Conservation (phyloP, 1,284 basidiomycete species). For the Xanthoconium separans region DNA sequence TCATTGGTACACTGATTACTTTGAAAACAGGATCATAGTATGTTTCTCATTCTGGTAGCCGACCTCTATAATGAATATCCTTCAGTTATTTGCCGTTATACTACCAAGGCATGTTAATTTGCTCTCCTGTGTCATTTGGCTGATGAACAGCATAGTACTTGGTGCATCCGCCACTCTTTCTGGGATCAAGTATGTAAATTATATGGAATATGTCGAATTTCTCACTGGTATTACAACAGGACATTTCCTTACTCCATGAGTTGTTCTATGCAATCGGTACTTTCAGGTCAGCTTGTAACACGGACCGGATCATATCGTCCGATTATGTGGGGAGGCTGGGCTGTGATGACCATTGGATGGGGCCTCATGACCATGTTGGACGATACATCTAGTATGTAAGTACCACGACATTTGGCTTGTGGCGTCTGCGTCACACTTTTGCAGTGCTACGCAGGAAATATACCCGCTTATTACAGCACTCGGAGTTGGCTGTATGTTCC, state of each 20-base stretch:
- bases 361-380: constrained; percentile 39
- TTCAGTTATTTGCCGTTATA: constrained; percentile 32
- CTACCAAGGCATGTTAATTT: constrained; percentile 24
- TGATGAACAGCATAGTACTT: constrained; percentile 33
- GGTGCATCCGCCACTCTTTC: constrained; percentile 44
- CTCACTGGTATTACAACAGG: constrained; percentile 12
- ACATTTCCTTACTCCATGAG: constrained; percentile 46
- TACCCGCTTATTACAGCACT: constrained; percentile 35
- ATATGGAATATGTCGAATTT: neutral
- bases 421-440: neutral
- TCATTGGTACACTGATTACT: neutral
- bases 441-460: constrained; percentile 33
- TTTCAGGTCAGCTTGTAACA: constrained; percentile 38
- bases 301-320: constrained; percentile 38
- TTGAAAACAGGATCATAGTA: constrained; percentile 26
- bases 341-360: constrained; percentile 34
- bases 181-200: constrained; percentile 35
- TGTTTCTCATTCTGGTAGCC: constrained; percentile 1
- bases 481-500: constrained; percentile 40
- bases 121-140: constrained; percentile 4
- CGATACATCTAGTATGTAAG: constrained; percentile 28
- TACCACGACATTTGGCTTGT: neutral
- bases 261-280: constrained; percentile 32
- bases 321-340: constrained; percentile 36
- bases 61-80: constrained; percentile 3